Evolutionary conservation across 2,329 filamentous ascomycete genomes (phyloP), one percentile per base, ranked within the genome.

Genomic region (Moelleriella libera): DNA sequence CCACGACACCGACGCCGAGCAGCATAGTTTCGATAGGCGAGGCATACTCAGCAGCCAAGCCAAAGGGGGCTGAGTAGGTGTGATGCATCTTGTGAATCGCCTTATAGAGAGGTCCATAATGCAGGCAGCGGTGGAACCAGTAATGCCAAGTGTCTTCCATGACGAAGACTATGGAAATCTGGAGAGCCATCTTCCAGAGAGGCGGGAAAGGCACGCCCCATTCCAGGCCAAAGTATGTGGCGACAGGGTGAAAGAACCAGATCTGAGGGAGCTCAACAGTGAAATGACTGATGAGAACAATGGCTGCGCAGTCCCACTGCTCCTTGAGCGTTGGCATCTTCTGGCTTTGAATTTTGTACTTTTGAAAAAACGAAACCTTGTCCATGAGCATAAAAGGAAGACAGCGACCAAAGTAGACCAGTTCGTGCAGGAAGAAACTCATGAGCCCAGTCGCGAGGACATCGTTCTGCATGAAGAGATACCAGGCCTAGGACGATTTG

Each of bases 141-240:
- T 98, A 98, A 69, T 98, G 92, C 92, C 92, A 98, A 55, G 90
- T 73, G 67, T 98, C 92, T 68, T 98, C 92, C 60, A 96, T 69
- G 50, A 97, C 77, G 69, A 98, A 98, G 76, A 97, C 94, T 63
- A 97, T 75, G 51, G 82, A 78, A 56, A 98, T 90, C 60, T 98
- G 92, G 63, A 85, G 80, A 54, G 83, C 84, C 75, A 98, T 97
- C 60, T 82, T 96, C 69, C 76, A 84, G 55, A 83, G 59, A 10
- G 84, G 73, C 34, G 92, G 92, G 73, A 98, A 98, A 8, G 90
- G 92, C 45, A 95, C 86, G 52, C 80, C 79, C 54, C 86, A 95
- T 50, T 82, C 75, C 68, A 98, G 83, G 58, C 92, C 92, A 63
- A 88, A 89, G 68, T 80, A 94, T 63, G 89, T 87, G 49, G 90